Percentiles rank a stretch among this genome's conserved stretches.
phyloP scores from a whole-genome alignment of 441 rosid species.

The Erodium texanum region DNA sequence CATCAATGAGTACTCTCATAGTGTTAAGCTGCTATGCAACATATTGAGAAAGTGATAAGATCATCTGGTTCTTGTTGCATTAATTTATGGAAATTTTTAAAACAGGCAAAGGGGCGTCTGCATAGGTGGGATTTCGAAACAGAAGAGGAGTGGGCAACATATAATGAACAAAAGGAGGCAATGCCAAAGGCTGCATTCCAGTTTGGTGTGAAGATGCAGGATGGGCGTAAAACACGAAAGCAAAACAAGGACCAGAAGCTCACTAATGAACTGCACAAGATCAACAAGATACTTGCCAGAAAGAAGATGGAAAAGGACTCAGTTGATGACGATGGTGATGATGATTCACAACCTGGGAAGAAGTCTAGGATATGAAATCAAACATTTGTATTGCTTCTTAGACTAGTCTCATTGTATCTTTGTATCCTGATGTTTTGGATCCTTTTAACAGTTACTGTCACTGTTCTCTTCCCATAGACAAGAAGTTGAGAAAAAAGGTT shows the following conservation, averaged over 20 bases:
- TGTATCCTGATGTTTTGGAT: neutral
- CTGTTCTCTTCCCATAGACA: neutral
- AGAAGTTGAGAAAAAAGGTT: neutral
- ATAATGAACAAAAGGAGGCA: slow-evolving; percentile 97
- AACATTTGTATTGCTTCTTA: neutral
- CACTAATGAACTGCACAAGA: slow-evolving; percentile 74
- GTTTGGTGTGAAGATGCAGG: slow-evolving; percentile 98
- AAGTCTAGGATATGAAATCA: slow-evolving; percentile 39
- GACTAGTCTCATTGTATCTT: neutral
- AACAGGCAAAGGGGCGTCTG: slow-evolving; percentile 94
- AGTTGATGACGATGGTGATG: slow-evolving; percentile 41
- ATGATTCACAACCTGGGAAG: slow-evolving; percentile 51
- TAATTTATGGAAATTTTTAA: slow-evolving; percentile 2
- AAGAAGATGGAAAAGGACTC: slow-evolving; percentile 71
- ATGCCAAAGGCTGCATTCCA: slow-evolving; percentile 98
- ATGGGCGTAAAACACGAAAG: slow-evolving; percentile 84
- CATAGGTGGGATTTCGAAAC: slow-evolving; percentile 97
- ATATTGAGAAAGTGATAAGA: neutral
- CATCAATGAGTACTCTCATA: neutral
- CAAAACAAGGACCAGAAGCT: slow-evolving; percentile 94
- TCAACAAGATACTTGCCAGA: slow-evolving; percentile 76
- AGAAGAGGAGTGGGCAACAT: slow-evolving; percentile 87
- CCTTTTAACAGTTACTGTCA: neutral
- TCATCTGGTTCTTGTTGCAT: slow-evolving; percentile 10
- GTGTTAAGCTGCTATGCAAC: neutral